Percentiles rank a stretch among this genome's conserved stretches.
These are phyloP conservation scores for Eucalyptus paniculata DNA, from an alignment of 345 rosid genomes.

Conservation along the genomic window DNA sequence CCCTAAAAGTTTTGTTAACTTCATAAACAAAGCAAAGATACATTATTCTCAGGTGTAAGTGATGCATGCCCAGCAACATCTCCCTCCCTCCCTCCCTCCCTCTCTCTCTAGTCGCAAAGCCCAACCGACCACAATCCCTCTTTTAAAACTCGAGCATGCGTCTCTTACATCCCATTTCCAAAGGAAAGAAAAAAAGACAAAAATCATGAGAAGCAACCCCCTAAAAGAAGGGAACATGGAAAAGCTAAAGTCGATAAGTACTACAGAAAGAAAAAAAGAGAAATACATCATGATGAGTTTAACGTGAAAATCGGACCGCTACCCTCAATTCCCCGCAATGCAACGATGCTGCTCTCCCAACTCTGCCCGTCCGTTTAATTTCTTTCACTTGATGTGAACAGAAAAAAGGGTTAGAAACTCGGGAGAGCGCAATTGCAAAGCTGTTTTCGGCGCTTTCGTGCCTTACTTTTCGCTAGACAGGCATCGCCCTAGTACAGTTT, in stretches of 20 bases:
- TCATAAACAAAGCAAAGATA: conserved; percentile 2
- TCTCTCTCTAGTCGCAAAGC: not conserved
- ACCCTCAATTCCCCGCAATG: conserved; percentile 94
- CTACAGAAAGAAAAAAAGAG: conserved; percentile 3
- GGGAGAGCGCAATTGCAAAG: conserved; percentile 81
- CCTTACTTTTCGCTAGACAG: not conserved
- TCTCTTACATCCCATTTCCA: conserved; percentile 28
- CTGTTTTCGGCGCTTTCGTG: not conserved
- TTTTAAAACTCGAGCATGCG: not conserved
- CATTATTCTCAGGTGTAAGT: conserved; percentile 44
- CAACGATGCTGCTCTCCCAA: conserved; percentile 60
- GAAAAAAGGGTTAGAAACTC: conserved; percentile 25
- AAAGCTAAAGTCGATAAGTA: not conserved
- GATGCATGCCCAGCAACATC: conserved; percentile 60
- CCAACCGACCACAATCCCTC: not conserved
- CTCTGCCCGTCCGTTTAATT: conserved; percentile 15
- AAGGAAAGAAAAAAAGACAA: not conserved
- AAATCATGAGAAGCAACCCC: not conserved
- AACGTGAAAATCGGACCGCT: conserved; percentile 59
- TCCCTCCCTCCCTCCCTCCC: not conserved
- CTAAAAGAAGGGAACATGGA: not conserved
- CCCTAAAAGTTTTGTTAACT: not conserved
- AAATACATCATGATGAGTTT: not conserved
- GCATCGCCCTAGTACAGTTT: not conserved
- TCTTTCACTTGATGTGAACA: not conserved